A percentile compares a stretch with the other conserved stretches of the same genome.
phyloP scores from a whole-genome alignment of 148 eudicot species.

The Fagopyrum esculentum region DNA sequence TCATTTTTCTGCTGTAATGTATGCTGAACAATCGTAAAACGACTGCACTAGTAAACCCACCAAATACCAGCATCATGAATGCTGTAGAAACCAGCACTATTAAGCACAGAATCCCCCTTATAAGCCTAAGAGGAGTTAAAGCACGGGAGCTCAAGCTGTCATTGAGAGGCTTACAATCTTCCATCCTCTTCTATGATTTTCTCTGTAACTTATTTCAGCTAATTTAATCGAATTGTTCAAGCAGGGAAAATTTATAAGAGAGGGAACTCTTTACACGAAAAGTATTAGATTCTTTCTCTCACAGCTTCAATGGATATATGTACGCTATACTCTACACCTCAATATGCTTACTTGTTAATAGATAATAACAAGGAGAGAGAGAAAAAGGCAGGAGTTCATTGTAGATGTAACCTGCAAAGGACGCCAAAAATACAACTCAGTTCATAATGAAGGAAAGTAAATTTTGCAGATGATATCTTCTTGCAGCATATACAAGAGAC shows the following conservation, averaged over 20 bases:
- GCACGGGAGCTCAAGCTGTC: constrained; percentile 26
- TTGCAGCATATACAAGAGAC: background rate
- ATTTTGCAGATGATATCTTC: background rate
- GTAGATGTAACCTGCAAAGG: background rate
- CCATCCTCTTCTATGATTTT: constrained; percentile 34
- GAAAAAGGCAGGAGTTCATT: background rate
- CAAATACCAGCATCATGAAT: constrained; percentile 55
- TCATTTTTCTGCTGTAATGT: constrained; percentile 66
- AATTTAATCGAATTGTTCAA: background rate
- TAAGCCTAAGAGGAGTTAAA: constrained; percentile 43
- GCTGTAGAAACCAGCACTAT: constrained; percentile 66
- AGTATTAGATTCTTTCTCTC: background rate
- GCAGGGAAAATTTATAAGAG: background rate
- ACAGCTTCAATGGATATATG: background rate
- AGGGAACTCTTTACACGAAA: background rate
- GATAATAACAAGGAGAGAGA: background rate
- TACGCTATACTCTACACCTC: background rate
- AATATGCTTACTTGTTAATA: background rate
- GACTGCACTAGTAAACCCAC: constrained; percentile 53
- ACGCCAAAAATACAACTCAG: background rate
- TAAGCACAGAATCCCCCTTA: constrained; percentile 67
- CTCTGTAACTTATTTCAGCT: background rate
- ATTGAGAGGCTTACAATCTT: constrained; percentile 24
- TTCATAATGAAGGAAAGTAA: background rate
- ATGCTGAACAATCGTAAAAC: constrained; percentile 54